These are phyloP conservation scores for Hypholoma fasciculare DNA, from an alignment of 768 basidiomycete species.

Conservation along the genomic window DNA sequence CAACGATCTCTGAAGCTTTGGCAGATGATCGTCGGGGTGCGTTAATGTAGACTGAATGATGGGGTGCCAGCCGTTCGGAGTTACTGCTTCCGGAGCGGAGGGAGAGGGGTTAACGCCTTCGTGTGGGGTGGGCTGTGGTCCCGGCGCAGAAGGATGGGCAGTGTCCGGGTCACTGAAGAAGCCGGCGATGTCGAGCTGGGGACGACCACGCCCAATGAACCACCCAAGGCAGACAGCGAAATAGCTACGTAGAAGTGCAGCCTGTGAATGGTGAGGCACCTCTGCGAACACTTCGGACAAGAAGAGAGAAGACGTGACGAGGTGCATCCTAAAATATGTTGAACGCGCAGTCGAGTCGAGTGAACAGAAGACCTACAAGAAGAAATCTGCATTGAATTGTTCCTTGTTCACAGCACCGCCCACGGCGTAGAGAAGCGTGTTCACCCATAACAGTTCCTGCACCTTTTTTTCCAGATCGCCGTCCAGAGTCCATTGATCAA, in stretches of 20 bases:
- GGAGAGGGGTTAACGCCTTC: constrained; percentile 20
- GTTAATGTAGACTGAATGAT: constrained; percentile 51
- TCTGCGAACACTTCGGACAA: constrained; percentile 38
- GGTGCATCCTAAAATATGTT: constrained; percentile 41
- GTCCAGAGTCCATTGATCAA: constrained; percentile 24
- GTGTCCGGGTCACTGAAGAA: constrained; percentile 41
- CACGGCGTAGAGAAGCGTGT: constrained; percentile 43
- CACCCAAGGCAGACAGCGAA: constrained; percentile 46
- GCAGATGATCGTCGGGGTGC: constrained; percentile 54
- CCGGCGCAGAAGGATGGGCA: constrained; percentile 13
- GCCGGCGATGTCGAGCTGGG: constrained; percentile 41
- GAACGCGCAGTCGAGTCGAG: neutral
- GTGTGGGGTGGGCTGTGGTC: constrained; percentile 22
- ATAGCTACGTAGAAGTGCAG: constrained; percentile 49
- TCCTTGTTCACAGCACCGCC: constrained; percentile 18
- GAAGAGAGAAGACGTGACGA: constrained; percentile 61
- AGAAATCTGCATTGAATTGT: constrained; percentile 49
- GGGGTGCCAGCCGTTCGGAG: constrained; percentile 58
- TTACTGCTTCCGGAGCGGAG: constrained; percentile 31
- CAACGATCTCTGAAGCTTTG: constrained; percentile 54
- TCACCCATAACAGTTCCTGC: constrained; percentile 54
- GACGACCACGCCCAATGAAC: constrained; percentile 58
- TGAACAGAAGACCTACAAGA: constrained; percentile 36
- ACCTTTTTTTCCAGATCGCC: constrained; percentile 42
- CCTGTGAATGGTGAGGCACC: constrained; percentile 33